These are phyloP conservation scores for Aspergillaceae sp. DNA, from an alignment of 2,329 filamentous ascomycete genomes.

Conservation along the genomic window DNA sequence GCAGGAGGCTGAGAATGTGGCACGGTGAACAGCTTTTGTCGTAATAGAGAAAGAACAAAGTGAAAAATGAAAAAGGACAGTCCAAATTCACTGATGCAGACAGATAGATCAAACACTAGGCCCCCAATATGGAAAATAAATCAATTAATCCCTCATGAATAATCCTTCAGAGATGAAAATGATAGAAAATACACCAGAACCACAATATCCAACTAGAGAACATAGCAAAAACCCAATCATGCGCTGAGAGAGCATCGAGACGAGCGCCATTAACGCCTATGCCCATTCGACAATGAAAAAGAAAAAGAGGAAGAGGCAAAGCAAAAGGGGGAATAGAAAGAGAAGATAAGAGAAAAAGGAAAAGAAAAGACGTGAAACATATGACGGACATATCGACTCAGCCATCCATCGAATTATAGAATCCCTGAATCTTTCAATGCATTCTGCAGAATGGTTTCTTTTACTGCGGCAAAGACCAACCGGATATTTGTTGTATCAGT, in stretches of 20 bases:
- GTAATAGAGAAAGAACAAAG: slow-evolving; percentile 1
- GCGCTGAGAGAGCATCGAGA: neutral
- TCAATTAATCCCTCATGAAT: neutral
- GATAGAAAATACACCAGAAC: slow-evolving; percentile 12
- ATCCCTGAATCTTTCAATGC: slow-evolving; percentile 97
- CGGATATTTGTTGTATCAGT: slow-evolving; percentile 98
- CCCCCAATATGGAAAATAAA: slow-evolving; percentile 1
- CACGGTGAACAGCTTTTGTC: slow-evolving; percentile 12
- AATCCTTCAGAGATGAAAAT: slow-evolving; percentile 5
- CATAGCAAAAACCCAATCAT: too few species aligned
- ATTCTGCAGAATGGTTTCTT: slow-evolving; percentile 97
- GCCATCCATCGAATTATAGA: slow-evolving; percentile 42
- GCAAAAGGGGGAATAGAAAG: slow-evolving; percentile 4
- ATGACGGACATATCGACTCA: neutral
- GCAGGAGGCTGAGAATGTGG: too few species aligned
- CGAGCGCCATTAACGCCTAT: slow-evolving; percentile 15
- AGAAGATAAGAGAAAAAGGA: neutral
- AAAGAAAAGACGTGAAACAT: neutral
- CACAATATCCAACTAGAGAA: too few species aligned
- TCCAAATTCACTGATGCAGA: too few species aligned
- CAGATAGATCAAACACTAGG: neutral
- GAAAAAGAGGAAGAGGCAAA: slow-evolving; percentile 8
- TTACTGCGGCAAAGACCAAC: slow-evolving; percentile 93
- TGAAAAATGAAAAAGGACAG: neutral
- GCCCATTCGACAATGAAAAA: slow-evolving; percentile 11